Base-by-base conservation (phyloP, 805 yeast species). In the Candida broadrunensis region DNA sequence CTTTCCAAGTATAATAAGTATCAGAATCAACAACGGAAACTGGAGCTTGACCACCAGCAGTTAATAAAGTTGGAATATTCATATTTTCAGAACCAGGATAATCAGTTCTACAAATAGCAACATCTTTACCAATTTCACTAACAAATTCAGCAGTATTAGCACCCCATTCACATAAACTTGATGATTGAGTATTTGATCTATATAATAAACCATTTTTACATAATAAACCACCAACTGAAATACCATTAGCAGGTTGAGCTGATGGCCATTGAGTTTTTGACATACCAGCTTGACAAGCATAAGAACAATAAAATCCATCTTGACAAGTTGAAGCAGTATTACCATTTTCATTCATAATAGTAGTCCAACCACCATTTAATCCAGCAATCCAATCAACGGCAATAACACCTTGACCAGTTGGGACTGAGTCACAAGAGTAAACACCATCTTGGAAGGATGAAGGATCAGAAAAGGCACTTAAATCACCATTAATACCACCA, bases 81-180 rank as follows among this genome's bases (percentile, higher is more conserved):
- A 91, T 93, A 79, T 89, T 89, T 75, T 91, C 99, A 50, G 97
- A 84, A 73, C 99, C 99, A 60, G 99, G 99, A 80, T 91, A 91
- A 67, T 91, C 99, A 47, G 99, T 91, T 76, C 97, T 86, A 78
- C 99, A 93, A 58, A 93, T 70, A 45, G 98, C 91, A 55, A 91
- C 89, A 39, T 75, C 75, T 45, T 83, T 61, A 50, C 64, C 58
- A 44, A 87, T 67, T 54, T 85, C 73, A 55, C 81, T 79, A 44
- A 74, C 84, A 52, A 85, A 90, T 39, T 65, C 60, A 36, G 95
- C 95, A 38, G 83, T 64, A 41, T 80, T 73, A 27, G 60, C 67
- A 60, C 96, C 98, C 91, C 95, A 86, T 60, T 76, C 88, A 77
- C 99, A 91, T 58, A 91, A 78, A 71, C 80, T 70, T 54, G 80